These are phyloP conservation scores for Termitomyces sp. DNA, from an alignment of 768 basidiomycete genomes.

Conservation along the genomic window DNA sequence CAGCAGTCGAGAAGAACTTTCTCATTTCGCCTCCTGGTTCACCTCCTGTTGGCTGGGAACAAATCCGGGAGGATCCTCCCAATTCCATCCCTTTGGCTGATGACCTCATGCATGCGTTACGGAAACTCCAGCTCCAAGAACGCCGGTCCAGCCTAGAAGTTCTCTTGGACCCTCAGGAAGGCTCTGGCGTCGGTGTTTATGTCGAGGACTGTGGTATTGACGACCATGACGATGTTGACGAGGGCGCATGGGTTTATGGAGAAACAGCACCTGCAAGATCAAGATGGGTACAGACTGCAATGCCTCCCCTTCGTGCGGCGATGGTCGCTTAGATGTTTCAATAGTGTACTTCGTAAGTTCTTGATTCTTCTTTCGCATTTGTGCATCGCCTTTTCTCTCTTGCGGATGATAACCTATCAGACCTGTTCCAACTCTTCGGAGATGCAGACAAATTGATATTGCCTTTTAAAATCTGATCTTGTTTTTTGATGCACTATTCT, in stretches of 20 bases:
- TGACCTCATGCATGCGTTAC: constrained; percentile 79
- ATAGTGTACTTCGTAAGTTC: constrained; percentile 14
- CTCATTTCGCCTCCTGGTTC: constrained; percentile 97
- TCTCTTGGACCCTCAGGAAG: constrained; percentile 63
- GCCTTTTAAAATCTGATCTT: constrained; percentile 47
- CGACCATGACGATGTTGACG: constrained; percentile 34
- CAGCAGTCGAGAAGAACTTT: constrained; percentile 86
- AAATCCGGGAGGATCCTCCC: constrained; percentile 83
- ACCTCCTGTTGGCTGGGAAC: constrained; percentile 97
- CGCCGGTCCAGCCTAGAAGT: constrained; percentile 43
- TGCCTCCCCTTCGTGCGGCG: constrained; percentile 43
- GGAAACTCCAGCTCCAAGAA: constrained; percentile 56
- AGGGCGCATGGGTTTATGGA: constrained; percentile 63
- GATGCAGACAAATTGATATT: constrained; percentile 60
- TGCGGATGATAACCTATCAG: constrained; percentile 65
- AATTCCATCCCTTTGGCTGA: constrained; percentile 79
- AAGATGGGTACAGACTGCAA: constrained; percentile 51
- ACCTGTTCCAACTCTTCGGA: constrained; percentile 66
- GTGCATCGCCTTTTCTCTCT: constrained; percentile 7
- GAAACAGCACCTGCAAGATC: constrained; percentile 45
- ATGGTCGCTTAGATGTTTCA: constrained; percentile 20
- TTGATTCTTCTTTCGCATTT: not conserved
- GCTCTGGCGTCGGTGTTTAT: constrained; percentile 70
- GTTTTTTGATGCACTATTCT: constrained; percentile 8
- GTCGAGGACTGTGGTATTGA: constrained; percentile 66